These are phyloP conservation scores for Pisolithus thermaeus DNA, from an alignment of 1,284 basidiomycete genomes.

Conservation along the genomic window DNA sequence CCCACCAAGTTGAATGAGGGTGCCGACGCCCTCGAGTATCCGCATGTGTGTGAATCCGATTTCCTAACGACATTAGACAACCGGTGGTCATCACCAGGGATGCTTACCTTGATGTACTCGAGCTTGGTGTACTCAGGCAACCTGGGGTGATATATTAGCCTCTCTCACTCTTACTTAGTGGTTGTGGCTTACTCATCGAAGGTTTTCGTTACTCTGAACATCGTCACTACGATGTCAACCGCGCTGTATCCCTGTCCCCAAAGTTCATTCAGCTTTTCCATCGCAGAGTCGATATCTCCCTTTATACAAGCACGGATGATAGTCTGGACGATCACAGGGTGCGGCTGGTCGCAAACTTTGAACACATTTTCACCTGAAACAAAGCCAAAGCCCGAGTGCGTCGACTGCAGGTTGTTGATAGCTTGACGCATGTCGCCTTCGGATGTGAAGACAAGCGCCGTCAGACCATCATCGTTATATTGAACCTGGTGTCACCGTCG, in stretches of 20 bases:
- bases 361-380: constrained; percentile 99
- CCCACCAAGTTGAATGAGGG: constrained; percentile 89
- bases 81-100: not conserved
- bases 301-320: constrained; percentile 82
- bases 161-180: constrained; percentile 11
- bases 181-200: constrained; percentile 72
- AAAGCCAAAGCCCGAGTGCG: constrained; percentile 92
- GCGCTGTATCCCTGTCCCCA: constrained; percentile 98
- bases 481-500: constrained; percentile 58
- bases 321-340: constrained; percentile 83
- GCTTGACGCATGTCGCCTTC: constrained; percentile 99
- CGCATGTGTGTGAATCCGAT: constrained; percentile 99
- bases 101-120: constrained; percentile 86
- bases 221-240: constrained; percentile 93
- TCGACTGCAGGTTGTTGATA: constrained; percentile 98
- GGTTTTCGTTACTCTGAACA: constrained; percentile 95
- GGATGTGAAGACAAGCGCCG: constrained; percentile 95
- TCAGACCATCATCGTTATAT: constrained; percentile 92
- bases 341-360: constrained; percentile 99
- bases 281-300: constrained; percentile 77
- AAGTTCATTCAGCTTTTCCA: constrained; percentile 81
- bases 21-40: constrained; percentile 94
- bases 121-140: constrained; percentile 91
- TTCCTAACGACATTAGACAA: constrained; percentile 53
- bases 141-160: constrained; percentile 33